Base-by-base conservation (phyloP, 2,329 filamentous ascomycete species). In the Stylonectria norvegica region DNA sequence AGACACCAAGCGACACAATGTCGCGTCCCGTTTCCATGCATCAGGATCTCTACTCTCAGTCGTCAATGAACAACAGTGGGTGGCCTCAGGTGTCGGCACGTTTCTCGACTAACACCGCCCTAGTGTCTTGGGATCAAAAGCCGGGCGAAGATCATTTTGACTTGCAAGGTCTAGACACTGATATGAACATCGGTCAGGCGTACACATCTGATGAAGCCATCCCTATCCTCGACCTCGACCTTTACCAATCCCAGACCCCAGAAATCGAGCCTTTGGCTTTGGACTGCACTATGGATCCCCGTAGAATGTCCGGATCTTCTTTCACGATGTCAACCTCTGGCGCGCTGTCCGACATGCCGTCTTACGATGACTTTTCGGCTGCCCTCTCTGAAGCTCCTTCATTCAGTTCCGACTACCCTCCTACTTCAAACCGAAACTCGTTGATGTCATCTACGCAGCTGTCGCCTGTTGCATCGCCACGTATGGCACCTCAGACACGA, bases 401-500 rank as follows among this genome's bases (percentile, higher is more conserved):
- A 10, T 84, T 83, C 62, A 71, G 66, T 49, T 81, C 79, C 6
- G 80, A 84, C 53, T 86, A 83, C 57, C 82, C 83, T 31, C 75
- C 79, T 10, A 75, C 75, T 46, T 83, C 80, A 20, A 83, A 83
- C 63, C 69, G 79, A 42, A 86, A 79, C 60, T 85, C 81, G n/a
- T 63, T 85, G 48, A 84, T 85, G 67, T 81, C 81, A 20, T 80
- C 82, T 19, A 85, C 79, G 8, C 80, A 86, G 45, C 66, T 89
- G 19, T 89, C 85, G 2, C 85, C 86, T 3, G 79, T 87, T 15
- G 78, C 81, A 5, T 89, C 85, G 16, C 85, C 85, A 27, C 73
- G 78, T 39, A 75, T 84, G 75, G 74, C 79, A 38, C 69, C 76
- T 8, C 78, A 81, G 52, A 71, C 71, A 52, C 73, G 79, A 20